Conservation (phyloP, 2,329 filamentous ascomycete genomes). For the Talaromyces verruculosus region DNA sequence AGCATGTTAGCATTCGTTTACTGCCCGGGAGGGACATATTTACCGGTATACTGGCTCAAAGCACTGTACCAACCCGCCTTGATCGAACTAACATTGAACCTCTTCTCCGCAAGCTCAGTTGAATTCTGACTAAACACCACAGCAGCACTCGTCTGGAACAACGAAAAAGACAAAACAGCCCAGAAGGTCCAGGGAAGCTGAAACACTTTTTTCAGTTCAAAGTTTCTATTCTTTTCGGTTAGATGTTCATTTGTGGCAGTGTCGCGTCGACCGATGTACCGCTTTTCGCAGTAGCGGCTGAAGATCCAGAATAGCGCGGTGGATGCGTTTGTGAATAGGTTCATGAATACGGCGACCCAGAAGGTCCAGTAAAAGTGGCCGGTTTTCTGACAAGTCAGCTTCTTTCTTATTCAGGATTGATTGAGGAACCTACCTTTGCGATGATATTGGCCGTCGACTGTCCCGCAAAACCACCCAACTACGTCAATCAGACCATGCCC, state of each 20-base stretch:
- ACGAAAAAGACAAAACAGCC: constrained; percentile 55
- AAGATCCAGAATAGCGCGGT: constrained; percentile 59
- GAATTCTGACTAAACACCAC: constrained; percentile 58
- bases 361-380: constrained; percentile 64
- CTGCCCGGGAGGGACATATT: neutral
- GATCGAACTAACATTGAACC: constrained; percentile 57
- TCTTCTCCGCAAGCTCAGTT: constrained; percentile 61
- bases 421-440: constrained; percentile 38
- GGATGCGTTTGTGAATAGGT: constrained; percentile 60
- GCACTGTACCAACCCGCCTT: constrained; percentile 62
- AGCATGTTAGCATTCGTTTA: neutral
- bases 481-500: neutral
- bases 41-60: constrained; percentile 31
- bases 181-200: constrained; percentile 62
- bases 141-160: constrained; percentile 60
- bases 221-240: constrained; percentile 60
- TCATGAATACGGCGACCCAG: constrained; percentile 65
- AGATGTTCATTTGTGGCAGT: constrained; percentile 59
- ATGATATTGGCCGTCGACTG: constrained; percentile 62
- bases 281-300: constrained; percentile 51
- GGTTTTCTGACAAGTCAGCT: constrained; percentile 42
- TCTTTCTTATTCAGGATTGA: no score
- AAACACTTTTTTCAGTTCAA: constrained; percentile 57
- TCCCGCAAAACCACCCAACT: constrained; percentile 60
- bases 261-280: constrained; percentile 52